Base-by-base conservation (phyloP, 73 alveolate species). In the Paramecium octaurelia region DNA sequence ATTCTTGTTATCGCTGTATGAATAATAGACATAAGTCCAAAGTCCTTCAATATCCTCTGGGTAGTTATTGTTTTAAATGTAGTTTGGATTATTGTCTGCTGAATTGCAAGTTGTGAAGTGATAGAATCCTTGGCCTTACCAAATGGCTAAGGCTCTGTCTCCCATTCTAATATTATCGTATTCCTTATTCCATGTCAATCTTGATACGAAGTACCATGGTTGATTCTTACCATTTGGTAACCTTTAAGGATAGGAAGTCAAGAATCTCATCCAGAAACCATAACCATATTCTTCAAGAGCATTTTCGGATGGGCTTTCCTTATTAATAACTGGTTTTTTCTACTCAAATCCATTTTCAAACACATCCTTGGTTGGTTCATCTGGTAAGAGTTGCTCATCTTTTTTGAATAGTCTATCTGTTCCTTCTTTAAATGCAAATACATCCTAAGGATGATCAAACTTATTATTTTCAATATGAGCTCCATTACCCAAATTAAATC, bases 61-160 rank as follows among this genome's bases (percentile, higher is more conserved):
- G 20, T 86, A 86, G 86, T 86, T 64, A 40, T 34, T 86, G 31
- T 86, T 86, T 50, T 23, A 14, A 86, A 86, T 58, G 58, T 34
- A 27, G 31, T 86, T 86, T 20, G 46, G 64, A 36, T 86, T 86
- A 11, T 43, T 35, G 71, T 42, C 57, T 18, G 9, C 43, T 20
- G 48, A 23, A 18, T 80, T 80, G 75, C 75, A 44, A 6, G 91
- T 86, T 5, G 93, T 59, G 86, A 86, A 86, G 23, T 86, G 93
- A 86, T 86, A 86, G 64, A 4, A 86, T 21, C 93, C 93, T 54
- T 86, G 10, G 57, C 93, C 93, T 86, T 80, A 80, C 91, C 91
- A 80, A 24, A 80, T 80, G 9, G 91, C 91, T 20, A 80, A 23
- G 14, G 75, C 50, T 80, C 91, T 80, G 18, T 80, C 91, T 44